Evolutionary conservation across 1,284 basidiomycete species (phyloP).

Genomic region (Abortiporus biennis): DNA sequence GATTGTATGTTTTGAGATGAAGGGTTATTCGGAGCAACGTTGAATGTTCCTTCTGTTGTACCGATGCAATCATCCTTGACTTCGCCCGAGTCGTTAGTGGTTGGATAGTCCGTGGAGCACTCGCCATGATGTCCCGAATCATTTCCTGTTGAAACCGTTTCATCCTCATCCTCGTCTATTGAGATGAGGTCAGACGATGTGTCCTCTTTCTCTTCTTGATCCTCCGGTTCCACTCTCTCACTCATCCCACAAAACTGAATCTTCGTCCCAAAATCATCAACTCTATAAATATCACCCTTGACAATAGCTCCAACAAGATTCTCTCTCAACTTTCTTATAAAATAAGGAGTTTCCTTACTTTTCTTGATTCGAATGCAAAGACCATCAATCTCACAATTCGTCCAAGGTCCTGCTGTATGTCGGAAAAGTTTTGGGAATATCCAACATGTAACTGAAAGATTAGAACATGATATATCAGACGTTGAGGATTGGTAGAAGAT

Average conservation of each 20-base stretch:
- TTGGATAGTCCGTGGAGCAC: too few relatives aligned
- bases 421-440: conserved; percentile 34
- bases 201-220: conserved; percentile 1
- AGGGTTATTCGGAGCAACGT: background rate
- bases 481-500: conserved; percentile 28
- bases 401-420: conserved; percentile 30
- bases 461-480: conserved; percentile 25
- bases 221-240: conserved; percentile 5
- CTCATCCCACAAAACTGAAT: conserved; percentile 22
- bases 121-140: too few relatives aligned
- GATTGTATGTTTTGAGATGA: too few relatives aligned
- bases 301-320: conserved; percentile 34
- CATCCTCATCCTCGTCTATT: conserved; percentile 6
- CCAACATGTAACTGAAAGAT: conserved; percentile 26
- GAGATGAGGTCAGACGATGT: conserved; percentile 9
- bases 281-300: conserved; percentile 32
- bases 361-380: conserved; percentile 30
- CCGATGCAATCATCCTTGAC: too few relatives aligned
- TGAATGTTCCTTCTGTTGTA: background rate
- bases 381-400: conserved; percentile 28
- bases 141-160: background rate
- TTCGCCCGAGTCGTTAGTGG: too few relatives aligned
- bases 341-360: conserved; percentile 30
- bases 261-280: conserved; percentile 31
- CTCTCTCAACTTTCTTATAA: conserved; percentile 29